Evolutionary conservation across 2,329 filamentous ascomycete species (phyloP).

Genomic region (Thermothelomyces thermophilus): DNA sequence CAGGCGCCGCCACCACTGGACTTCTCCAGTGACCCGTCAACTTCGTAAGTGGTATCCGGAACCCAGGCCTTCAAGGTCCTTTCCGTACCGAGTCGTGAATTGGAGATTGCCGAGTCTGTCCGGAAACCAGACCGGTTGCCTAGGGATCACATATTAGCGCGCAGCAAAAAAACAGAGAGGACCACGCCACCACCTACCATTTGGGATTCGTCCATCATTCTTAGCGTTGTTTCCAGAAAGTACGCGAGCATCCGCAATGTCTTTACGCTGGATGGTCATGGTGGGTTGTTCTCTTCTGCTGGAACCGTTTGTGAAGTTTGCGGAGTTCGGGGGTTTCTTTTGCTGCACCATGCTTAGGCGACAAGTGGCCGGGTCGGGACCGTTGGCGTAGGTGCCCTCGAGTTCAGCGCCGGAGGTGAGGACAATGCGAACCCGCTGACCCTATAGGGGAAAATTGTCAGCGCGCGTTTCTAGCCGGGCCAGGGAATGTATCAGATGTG

Average conservation of each 20-base stretch:
- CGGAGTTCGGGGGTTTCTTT: conserved; percentile 28
- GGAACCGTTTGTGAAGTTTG: conserved; percentile 28
- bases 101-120: conserved; percentile 84
- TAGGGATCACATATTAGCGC: conserved; percentile 30
- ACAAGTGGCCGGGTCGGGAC: conserved; percentile 25
- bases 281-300: conserved; percentile 27
- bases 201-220: conserved; percentile 32
- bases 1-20: conserved; percentile 49
- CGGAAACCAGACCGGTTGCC: conserved; percentile 65
- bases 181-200: conserved; percentile 31
- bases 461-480: background rate
- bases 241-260: conserved; percentile 27
- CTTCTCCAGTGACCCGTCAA: conserved; percentile 67
- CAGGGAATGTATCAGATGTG: conserved; percentile 5
- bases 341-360: conserved; percentile 31
- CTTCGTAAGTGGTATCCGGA: conserved; percentile 54
- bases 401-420: conserved; percentile 28
- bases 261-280: conserved; percentile 32
- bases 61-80: conserved; percentile 78
- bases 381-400: conserved; percentile 29
- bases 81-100: conserved; percentile 61
- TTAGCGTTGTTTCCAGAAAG: conserved; percentile 28
- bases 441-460: conserved; percentile 21
- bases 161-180: background rate
- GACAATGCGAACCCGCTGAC: conserved; percentile 29